Conservation (phyloP, 495 filamentous ascomycete species). For the Annulohypoxylon moriforme region DNA sequence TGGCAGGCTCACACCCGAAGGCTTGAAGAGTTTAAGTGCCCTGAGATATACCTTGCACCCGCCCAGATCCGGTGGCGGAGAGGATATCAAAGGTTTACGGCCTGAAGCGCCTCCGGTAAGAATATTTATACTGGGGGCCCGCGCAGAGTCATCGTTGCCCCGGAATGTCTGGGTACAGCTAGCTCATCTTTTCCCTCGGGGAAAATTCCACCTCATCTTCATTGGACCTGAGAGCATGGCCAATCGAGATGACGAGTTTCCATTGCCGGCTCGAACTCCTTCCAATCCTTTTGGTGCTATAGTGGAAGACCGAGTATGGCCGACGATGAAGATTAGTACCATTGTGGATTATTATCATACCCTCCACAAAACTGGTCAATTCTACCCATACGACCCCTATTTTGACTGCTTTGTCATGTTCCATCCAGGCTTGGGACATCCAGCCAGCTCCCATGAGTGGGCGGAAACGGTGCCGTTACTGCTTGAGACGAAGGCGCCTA, state of each 20-base stretch:
- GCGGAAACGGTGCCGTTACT: conserved; percentile 86
- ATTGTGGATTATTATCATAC: conserved; percentile 99
- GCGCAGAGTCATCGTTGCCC: conserved; percentile 94
- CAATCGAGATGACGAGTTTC: conserved; percentile 89
- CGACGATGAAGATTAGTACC: conserved; percentile 92
- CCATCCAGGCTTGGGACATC: conserved; percentile 95
- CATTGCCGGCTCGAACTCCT: conserved; percentile 83
- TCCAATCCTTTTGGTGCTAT: conserved; percentile 91
- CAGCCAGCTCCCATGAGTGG: conserved; percentile 93
- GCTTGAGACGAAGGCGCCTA: conserved; percentile 92
- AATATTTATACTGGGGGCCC: conserved; percentile 93
- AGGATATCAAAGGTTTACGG: conserved; percentile 80
- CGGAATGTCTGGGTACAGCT: conserved; percentile 95
- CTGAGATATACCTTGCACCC: conserved; percentile 95
- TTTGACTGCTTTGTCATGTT: conserved; percentile 97
- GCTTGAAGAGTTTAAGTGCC: conserved; percentile 90
- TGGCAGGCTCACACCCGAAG: conserved; percentile 83
- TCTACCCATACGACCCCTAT: conserved; percentile 95
- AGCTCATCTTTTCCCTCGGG: conserved; percentile 85
- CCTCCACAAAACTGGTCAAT: conserved; percentile 86
- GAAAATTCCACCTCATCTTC: conserved; percentile 85
- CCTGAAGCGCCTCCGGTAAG: conserved; percentile 86
- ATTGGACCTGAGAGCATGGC: conserved; percentile 96
- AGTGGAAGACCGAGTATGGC: conserved; percentile 86
- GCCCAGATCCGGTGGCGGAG: conserved; percentile 77